Evolutionary conservation across 805 yeast species (phyloP), one percentile per base, ranked within the genome.

Genomic region (Isabelozyma pseudorhagii): DNA sequence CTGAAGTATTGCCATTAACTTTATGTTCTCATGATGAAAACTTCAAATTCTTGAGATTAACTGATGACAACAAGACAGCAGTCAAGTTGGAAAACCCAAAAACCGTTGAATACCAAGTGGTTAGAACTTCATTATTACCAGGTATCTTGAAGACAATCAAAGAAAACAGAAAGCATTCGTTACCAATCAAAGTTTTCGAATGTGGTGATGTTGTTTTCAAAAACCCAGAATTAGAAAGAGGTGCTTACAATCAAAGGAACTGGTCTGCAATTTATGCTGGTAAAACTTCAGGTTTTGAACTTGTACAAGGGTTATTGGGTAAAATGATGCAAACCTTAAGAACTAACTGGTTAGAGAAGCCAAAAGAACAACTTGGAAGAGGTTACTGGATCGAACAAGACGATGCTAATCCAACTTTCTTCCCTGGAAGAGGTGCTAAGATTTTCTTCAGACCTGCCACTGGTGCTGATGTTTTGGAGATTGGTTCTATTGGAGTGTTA

Each of bases 341-440:
- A 78, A 84, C 96, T 38, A 81, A 83, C 42, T 89, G 96, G 94
- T 71, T 87, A 52, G 84, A 80, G 53, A 78, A 80, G 53, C 79
- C 83, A 13, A 66, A 64, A 38, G 64, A 78, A 38, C 69, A 74
- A 39, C 79, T 74, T 53, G 57, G 62, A 41, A 88, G 94, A 74
- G 97, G 97, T 47, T 88, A 83, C 72, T 88, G 94, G 94, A 86
- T 87, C 50, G 88, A 84, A 68, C 84, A 86, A 66, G 89, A 84
- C 62, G 71, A 69, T 47, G 75, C 78, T 27, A 79, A 84, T 64
- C 78, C 83, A 45, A 87, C 92, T 52, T 93, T 79, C 73, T 94
- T 94, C 87, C 96, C 97, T 39, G 99, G 98, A 40, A 87, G 99
- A 77, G 97, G 97, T 54, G 99, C 99, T 46, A 85, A 82, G 63